A percentile compares a stretch with the other conserved stretches of the same genome.
These are phyloP conservation scores for Chaetoscypha palmicola DNA, from an alignment of 2,329 filamentous ascomycete species.

Conservation along the genomic window DNA sequence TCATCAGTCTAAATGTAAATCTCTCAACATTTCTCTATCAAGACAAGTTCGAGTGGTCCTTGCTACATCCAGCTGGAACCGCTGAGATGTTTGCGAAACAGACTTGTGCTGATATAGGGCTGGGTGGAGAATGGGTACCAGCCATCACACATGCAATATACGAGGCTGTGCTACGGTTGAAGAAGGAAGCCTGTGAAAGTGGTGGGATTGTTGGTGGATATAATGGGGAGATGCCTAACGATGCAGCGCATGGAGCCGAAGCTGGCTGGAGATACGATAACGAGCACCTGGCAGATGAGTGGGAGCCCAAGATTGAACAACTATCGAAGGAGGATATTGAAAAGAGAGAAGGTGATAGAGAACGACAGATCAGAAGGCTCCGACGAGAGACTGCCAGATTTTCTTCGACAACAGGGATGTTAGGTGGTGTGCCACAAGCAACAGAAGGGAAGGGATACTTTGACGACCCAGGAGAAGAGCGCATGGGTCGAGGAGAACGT, in stretches of 20 bases:
- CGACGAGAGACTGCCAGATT: constrained; percentile 89
- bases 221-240: constrained; percentile 73
- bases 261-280: constrained; percentile 95
- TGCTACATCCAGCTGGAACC: constrained; percentile 84
- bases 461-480: constrained; percentile 56
- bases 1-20: constrained; percentile 86
- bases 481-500: constrained; percentile 84
- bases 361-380: constrained; percentile 79
- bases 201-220: constrained; percentile 76
- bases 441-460: constrained; percentile 38
- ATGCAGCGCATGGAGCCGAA: constrained; percentile 72
- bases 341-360: constrained; percentile 88
- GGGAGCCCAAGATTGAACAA: constrained; percentile 75
- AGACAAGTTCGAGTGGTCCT: constrained; percentile 96
- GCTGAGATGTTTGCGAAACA: constrained; percentile 88
- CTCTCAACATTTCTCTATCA: constrained; percentile 86
- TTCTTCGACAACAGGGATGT: constrained; percentile 76
- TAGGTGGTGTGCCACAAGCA: constrained; percentile 61
- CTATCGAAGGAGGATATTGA: constrained; percentile 96
- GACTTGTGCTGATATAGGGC: constrained; percentile 85
- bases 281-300: constrained; percentile 76
- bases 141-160: constrained; percentile 96
- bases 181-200: constrained; percentile 94
- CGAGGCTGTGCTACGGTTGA: constrained; percentile 82
- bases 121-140: constrained; percentile 88